Base-by-base conservation (phyloP, 352 stramenopile species). In the Globisporangium canariense region DNA sequence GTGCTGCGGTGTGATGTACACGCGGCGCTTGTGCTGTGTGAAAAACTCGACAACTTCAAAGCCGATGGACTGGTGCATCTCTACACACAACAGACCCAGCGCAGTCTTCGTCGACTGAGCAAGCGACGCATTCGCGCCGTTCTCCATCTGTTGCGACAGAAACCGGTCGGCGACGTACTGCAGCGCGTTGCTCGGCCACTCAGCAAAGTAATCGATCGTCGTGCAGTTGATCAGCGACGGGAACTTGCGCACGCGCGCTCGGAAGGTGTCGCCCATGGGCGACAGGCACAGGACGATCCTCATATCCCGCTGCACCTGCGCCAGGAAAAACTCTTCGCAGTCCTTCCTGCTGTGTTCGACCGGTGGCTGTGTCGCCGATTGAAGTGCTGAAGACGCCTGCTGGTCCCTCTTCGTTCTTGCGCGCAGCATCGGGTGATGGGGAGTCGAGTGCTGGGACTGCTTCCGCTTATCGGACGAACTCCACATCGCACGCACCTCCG, bases 161-260 rank as follows among this genome's bases (percentile, higher is more conserved):
- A 85, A 85, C 13, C 83, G 79, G 60, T 93, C 79, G 0, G 86
- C 85, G 47, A 95, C 86, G 50, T 88, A 92, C 60, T 94, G 78
- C 16, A 98, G 71, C 13, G 94, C 94, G 34, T 81, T 77, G 57
- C 77, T 76, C 0, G 94, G 93, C 94, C 94, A 98, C 53, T 91
- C 88, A n/a, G 94, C 78, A 62, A 98, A 98, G 75, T 84, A 98
- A 56, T 97, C 88, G 47, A 97, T 97, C 0, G 92, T 98, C 22
- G 86, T 97, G 67, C 93, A 98, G 67, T 98, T 98, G 34, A 98
- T 87, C 4, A 98, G 67, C 5, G 91, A 92, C 16, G 94, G 94
- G 30, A 98, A 98, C 66, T 97, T 93, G 3, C 92, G 81, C 20
- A 98, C 81, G 2, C 89, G 80, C 2, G 74, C 78, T 0, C 91